Conservation (phyloP, 148 eudicot genomes). For the Drosera capensis region DNA sequence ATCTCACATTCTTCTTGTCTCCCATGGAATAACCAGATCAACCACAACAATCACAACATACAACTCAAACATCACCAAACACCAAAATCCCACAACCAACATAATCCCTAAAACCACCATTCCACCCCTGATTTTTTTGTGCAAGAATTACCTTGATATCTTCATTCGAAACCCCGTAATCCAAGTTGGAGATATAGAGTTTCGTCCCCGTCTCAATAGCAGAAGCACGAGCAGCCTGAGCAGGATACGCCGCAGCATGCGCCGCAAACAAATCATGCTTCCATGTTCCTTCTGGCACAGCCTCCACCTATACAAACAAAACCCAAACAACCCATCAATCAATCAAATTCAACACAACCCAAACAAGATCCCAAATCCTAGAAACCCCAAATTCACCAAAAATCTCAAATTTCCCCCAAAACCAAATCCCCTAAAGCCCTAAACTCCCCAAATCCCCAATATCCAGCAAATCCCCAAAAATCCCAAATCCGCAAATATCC, state of each 20-base stretch:
- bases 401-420: conserved; percentile 1
- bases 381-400: background rate
- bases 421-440: no score
- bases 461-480: no score
- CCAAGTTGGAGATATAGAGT: conserved; percentile 79
- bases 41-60: no score
- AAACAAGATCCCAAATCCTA: background rate
- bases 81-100: no score
- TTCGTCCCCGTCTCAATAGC: conserved; percentile 85
- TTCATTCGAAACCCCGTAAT: conserved; percentile 82
- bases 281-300: conserved; percentile 59
- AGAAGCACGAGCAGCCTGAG: conserved; percentile 3
- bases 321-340: conserved; percentile 3
- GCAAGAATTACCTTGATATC: conserved; percentile 62
- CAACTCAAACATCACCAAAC: no score
- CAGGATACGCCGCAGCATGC: conserved; percentile 17
- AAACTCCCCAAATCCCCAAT: no score
- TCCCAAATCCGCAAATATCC: no score
- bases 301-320: conserved; percentile 22
- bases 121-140: no score
- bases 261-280: conserved; percentile 57
- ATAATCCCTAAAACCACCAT: no score
- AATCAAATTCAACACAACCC: background rate
- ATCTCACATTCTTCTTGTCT: no score
- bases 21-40: no score